phyloP scores from a whole-genome alignment of 1,139 yeast genomes.

The Saccharomycopsis hybrid region DNA sequence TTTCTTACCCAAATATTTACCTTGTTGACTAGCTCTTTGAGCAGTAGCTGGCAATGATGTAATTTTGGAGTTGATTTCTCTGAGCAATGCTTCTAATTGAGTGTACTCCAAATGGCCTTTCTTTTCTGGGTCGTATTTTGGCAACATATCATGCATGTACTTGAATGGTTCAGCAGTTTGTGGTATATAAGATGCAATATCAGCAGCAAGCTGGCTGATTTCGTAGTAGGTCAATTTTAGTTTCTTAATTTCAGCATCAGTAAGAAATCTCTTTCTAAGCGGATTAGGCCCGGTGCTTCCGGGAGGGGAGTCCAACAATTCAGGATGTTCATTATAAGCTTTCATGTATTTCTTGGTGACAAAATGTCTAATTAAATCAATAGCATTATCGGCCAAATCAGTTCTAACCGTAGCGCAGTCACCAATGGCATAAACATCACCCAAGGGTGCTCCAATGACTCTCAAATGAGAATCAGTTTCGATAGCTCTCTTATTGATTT shows the following conservation, averaged over 20 bases:
- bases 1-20: slow-evolving; percentile 68
- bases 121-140: slow-evolving; percentile 40
- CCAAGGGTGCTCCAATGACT: slow-evolving; percentile 76
- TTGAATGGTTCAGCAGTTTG: slow-evolving; percentile 50
- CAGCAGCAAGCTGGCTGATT: slow-evolving; percentile 38
- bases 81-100: slow-evolving; percentile 42
- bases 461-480: slow-evolving; percentile 77
- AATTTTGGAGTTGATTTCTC: slow-evolving; percentile 50
- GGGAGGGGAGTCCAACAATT: slow-evolving; percentile 1
- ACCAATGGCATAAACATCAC: slow-evolving; percentile 78
- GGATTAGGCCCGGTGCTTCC: neutral
- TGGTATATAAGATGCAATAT: slow-evolving; percentile 46
- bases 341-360: slow-evolving; percentile 33
- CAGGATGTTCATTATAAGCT: neutral
- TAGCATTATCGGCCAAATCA: slow-evolving; percentile 47
- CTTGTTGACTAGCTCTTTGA: slow-evolving; percentile 95
- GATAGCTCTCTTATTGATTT: slow-evolving; percentile 82
- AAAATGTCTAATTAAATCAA: slow-evolving; percentile 38
- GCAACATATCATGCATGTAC: slow-evolving; percentile 42
- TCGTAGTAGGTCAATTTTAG: slow-evolving; percentile 40
- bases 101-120: slow-evolving; percentile 43
- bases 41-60: slow-evolving; percentile 87
- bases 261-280: slow-evolving; percentile 23
- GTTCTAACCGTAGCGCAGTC: slow-evolving; percentile 85
- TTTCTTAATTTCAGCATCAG: slow-evolving; percentile 38